Base-by-base conservation (phyloP, 192 early-diverging fungal species). In the Gamsiella multidivaricata region DNA sequence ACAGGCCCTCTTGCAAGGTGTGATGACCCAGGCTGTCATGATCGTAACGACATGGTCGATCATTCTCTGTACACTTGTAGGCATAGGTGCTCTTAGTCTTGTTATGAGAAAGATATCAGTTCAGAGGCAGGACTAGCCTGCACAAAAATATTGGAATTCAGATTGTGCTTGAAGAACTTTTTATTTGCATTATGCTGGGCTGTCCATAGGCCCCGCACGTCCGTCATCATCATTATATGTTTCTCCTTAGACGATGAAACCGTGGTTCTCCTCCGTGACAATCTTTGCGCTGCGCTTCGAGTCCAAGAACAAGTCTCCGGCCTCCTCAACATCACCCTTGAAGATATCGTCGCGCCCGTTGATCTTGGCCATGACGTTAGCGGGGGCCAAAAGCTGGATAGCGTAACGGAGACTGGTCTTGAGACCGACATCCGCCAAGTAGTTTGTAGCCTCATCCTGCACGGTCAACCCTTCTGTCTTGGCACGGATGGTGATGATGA, bases 331-430 rank as follows among this genome's bases (percentile, higher is more conserved):
- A 79, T 99, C 97, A 12, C 92, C 91, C 80, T 89, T 86, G 55
- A 85, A 84, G 66, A 99, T 94, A 45, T 86, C 80, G 26, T 90
- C 91, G 39, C 91, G 90, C 10, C 94, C 95, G 68, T 95, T 92
- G 59, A 97, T 93, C 69, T 90, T 84, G 26, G 94, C 88, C 64
- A 99, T 84, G 53, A 99, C 86, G 63, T 84, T 94, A 42, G 95
- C 91, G 3, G 96, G 98, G 7, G 95, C 96, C 42, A 99, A 86
- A 17, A 97, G 86, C 85, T 99, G 96, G 80, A 98, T 95, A 18
- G 94, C 93, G 75, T 95, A 98, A 84, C 98, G 89, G 49, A 99
- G 82, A 43, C 95, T 97, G 3, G 95, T 92, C 65, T 92, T 90
- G 23, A 94, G 85, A 22, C 98, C 98, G 61, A 93, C 84, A 52